Evolutionary conservation across 805 yeast species (phyloP).

Genomic region (Lachancea fermentati): DNA sequence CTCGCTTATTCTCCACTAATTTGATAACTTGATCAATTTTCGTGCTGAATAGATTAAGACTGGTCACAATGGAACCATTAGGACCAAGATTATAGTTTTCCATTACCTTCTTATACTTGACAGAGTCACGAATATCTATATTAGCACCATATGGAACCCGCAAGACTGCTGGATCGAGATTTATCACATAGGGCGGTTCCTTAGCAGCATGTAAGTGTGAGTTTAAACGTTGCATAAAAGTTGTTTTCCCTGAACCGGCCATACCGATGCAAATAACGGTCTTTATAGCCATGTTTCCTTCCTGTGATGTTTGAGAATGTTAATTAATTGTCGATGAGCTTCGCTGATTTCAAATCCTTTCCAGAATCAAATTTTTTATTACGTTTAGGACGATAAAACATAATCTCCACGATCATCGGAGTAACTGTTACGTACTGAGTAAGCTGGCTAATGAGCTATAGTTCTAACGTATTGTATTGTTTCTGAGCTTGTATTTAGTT

Average conservation of each 20-base stretch:
- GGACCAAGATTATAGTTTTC: conserved; percentile 94
- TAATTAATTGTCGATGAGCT: neutral
- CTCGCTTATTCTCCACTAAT: conserved; percentile 69
- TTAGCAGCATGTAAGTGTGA: conserved; percentile 74
- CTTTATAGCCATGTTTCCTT: conserved; percentile 32
- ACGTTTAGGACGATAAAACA: neutral
- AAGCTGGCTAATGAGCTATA: no score
- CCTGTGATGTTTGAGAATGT: no score
- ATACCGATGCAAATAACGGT: conserved; percentile 53
- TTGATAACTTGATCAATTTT: conserved; percentile 92
- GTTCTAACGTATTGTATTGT: no score
- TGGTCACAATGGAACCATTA: conserved; percentile 96
- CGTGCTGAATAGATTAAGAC: conserved; percentile 85
- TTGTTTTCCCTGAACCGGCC: conserved; percentile 92
- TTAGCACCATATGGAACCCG: conserved; percentile 92
- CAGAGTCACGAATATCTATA: conserved; percentile 93
- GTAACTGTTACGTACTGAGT: no score
- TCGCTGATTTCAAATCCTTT: neutral
- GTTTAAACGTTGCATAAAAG: conserved; percentile 92
- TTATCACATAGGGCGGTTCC: conserved; percentile 82
- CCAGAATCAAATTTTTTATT: neutral
- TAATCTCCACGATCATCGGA: neutral
- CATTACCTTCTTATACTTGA: conserved; percentile 94
- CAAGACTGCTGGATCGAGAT: conserved; percentile 93
- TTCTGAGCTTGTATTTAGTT: no score